Evolutionary conservation across 768 basidiomycete species (phyloP).

Genomic region (Rhodotorula paludigena): DNA sequence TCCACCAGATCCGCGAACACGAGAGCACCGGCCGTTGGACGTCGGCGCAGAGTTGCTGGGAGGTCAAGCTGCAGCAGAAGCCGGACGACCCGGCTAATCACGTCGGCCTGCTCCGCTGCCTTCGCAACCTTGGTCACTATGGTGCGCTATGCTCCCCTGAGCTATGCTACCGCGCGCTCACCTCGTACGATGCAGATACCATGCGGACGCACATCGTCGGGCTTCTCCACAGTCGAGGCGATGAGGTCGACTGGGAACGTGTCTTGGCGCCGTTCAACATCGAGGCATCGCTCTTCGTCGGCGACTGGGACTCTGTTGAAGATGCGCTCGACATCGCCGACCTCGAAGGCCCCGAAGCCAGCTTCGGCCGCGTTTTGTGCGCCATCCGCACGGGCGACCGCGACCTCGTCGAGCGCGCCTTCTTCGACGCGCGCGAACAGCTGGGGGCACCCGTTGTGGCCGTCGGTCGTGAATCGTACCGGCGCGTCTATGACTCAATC

Average conservation of each 20-base stretch:
- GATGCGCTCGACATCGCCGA: conserved; percentile 49
- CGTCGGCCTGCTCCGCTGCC: conserved; percentile 79
- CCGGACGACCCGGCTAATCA: conserved; percentile 86
- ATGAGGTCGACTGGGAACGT: conserved; percentile 75
- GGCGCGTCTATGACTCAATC: conserved; percentile 77
- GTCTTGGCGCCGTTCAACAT: conserved; percentile 75
- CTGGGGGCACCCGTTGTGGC: conserved; percentile 77
- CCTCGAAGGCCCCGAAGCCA: conserved; percentile 56
- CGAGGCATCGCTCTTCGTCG: conserved; percentile 93
- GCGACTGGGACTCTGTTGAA: conserved; percentile 81
- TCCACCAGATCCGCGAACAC: conserved; percentile 95
- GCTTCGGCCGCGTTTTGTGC: conserved; percentile 72
- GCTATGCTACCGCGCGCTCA: neutral
- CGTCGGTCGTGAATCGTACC: conserved; percentile 73
- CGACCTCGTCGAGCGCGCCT: conserved; percentile 52
- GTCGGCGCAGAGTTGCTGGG: conserved; percentile 98
- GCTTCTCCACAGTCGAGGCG: conserved; percentile 58
- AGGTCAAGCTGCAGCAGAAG: conserved; percentile 80
- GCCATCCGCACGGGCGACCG: conserved; percentile 63
- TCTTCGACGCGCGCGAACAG: conserved; percentile 63
- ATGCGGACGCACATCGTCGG: conserved; percentile 90
- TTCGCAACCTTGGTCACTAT: conserved; percentile 92
- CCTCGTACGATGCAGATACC: conserved; percentile 60
- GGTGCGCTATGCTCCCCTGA: conserved; percentile 55
- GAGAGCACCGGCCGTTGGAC: conserved; percentile 97